Base-by-base conservation (phyloP, 148 eudicot genomes). In the Arbutus unedo region DNA sequence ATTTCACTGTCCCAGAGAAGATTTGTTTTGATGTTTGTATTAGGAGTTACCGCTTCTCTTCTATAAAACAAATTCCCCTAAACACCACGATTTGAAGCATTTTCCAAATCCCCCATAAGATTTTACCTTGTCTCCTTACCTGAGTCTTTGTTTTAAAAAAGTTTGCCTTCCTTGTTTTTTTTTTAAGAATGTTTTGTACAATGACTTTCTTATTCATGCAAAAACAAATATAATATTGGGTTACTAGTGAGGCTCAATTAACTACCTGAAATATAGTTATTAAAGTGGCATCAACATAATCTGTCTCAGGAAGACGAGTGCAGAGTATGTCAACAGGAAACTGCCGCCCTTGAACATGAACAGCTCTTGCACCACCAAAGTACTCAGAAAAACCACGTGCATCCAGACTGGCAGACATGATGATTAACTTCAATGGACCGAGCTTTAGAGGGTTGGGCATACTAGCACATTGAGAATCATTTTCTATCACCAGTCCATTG, bases 331-430 rank as follows among this genome's bases (percentile, higher is more conserved):
- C 98, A 77, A 96, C 98, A 55, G 99, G 98, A 85, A 89, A 93
- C 83, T 97, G 99, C 68, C 99, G 90, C 78, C 99, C 99, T 80
- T 88, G 93, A 73, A 94, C 95, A 88, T 94, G 96, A 83, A 94
- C 94, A 85, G 97, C 97, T 82, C 83, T 92, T 84, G 98, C 99
- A 81, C 92, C 95, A 85, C 88, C 91, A 82, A 94, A 97, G 84
- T 89, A 97, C 86, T 93, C 96, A 8, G 97, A 94, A 84, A 96
- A 97, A 59, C 89, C 87, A 14, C 88, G 89, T 78, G 98, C 97
- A 87, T 97, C 98, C 85, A 97, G 84, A 90, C 99, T 97, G 80
- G 99, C 99, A 85, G 99, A 97, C 99, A 97, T 97, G 79, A 97
- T 89, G 43, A 94, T 91, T 81, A 97, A 85, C 89, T 91, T 92